These are phyloP conservation scores for Iris pallida DNA, from an alignment of 116 monocot genomes.

Conservation along the genomic window DNA sequence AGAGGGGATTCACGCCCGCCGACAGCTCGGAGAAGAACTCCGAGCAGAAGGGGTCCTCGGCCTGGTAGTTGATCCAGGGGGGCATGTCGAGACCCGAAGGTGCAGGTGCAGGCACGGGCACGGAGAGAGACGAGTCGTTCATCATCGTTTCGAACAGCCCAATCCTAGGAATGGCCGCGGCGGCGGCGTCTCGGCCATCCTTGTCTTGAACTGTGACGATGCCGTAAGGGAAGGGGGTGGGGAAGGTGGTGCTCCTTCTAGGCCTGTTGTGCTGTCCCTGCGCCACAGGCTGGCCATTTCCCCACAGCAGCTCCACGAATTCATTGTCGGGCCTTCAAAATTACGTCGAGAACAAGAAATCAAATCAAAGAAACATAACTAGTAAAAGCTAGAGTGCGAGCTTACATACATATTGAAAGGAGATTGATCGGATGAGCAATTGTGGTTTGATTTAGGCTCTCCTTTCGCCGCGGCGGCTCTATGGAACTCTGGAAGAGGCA, in stretches of 20 bases:
- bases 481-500: slow-evolving; percentile 33
- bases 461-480: slow-evolving; percentile 3
- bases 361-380: background rate
- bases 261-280: slow-evolving; percentile 45
- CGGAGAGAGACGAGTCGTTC: background rate
- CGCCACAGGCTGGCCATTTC: slow-evolving; percentile 75
- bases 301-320: slow-evolving; percentile 65
- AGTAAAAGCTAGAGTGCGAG: background rate
- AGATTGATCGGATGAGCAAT: slow-evolving; percentile 30
- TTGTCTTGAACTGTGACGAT: slow-evolving; percentile 21
- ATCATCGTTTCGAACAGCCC: slow-evolving; percentile 7
- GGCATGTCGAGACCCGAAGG: slow-evolving; percentile 31
- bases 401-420: slow-evolving; percentile 36
- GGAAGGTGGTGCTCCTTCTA: slow-evolving; percentile 29
- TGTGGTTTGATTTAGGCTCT: slow-evolving; percentile 20
- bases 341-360: background rate
- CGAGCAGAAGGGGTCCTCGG: slow-evolving; percentile 53
- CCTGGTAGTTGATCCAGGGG: slow-evolving; percentile 66
- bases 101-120: slow-evolving; percentile 6
- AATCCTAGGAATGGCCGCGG: slow-evolving; percentile 4
- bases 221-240: slow-evolving; percentile 2
- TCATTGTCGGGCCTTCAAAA: slow-evolving; percentile 47
- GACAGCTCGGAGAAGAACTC: slow-evolving; percentile 58
- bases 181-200: slow-evolving; percentile 7
- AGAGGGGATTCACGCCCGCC: slow-evolving; percentile 15